These are phyloP conservation scores for Skeletonema marinoi DNA, from an alignment of 108 stramenopile species.

Conservation along the genomic window DNA sequence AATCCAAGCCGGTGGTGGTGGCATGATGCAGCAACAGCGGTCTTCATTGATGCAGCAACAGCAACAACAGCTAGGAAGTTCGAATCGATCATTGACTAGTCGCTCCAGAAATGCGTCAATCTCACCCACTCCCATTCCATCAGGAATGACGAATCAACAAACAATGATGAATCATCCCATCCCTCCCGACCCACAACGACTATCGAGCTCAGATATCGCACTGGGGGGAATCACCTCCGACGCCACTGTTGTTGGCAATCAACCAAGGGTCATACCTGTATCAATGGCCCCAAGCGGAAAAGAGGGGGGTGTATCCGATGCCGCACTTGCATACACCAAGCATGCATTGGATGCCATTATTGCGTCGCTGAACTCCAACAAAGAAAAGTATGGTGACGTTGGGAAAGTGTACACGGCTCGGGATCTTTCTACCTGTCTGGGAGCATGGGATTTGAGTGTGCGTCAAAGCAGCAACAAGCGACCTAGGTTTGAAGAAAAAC, in stretches of 20 bases:
- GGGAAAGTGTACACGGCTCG: conserved; percentile 30
- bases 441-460: conserved; percentile 44
- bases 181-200: neutral
- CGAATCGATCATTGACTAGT: neutral
- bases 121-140: neutral
- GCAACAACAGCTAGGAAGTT: neutral
- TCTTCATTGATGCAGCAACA: neutral
- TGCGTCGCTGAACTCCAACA: conserved; percentile 16
- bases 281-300: neutral
- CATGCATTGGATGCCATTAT: conserved; percentile 41
- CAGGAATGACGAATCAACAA: neutral
- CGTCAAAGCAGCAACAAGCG: neutral
- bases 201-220: neutral
- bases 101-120: neutral
- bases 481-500: conserved; percentile 6
- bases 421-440: conserved; percentile 45
- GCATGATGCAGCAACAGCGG: neutral
- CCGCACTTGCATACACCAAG: conserved; percentile 43
- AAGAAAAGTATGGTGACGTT: neutral
- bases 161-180: neutral
- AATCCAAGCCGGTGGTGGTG: neutral
- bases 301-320: conserved; percentile 36
- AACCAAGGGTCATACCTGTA: neutral
- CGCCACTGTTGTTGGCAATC: neutral
- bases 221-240: neutral